Percentiles rank a stretch among this genome's conserved stretches.
Evolutionary conservation across 257 asterid species (phyloP).

Genomic region (Solanum sejunctum): DNA sequence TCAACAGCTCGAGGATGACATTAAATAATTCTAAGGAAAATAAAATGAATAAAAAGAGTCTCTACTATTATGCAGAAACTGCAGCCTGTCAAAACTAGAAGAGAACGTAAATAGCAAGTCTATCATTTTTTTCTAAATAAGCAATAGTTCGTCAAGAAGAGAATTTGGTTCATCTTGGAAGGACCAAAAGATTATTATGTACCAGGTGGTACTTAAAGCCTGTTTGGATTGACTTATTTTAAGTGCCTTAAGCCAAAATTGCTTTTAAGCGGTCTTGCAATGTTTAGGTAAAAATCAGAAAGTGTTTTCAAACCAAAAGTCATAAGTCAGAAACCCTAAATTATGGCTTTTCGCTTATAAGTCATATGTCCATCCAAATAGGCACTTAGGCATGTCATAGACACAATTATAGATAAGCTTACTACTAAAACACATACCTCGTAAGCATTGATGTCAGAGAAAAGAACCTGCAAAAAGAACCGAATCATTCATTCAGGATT

Average conservation of each 20-base stretch:
- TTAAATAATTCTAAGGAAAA: not conserved
- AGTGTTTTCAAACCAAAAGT: too few species aligned
- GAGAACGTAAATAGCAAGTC: not conserved
- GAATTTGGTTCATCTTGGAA: not conserved
- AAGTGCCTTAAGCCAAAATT: too few species aligned
- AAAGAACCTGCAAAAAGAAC: conserved; percentile 57
- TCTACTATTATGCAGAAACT: not conserved
- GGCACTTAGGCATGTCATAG: not conserved
- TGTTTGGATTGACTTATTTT: too few species aligned
- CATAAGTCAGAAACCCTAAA: too few species aligned
- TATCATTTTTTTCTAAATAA: not conserved
- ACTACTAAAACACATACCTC: conserved; percentile 40
- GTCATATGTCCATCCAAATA: too few species aligned
- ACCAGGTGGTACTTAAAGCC: not conserved
- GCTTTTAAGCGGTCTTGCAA: too few species aligned
- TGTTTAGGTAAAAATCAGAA: too few species aligned
- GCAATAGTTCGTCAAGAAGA: not conserved
- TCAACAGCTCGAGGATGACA: too few species aligned
- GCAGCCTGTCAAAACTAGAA: not conserved
- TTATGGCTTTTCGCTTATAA: too few species aligned
- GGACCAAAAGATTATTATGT: not conserved
- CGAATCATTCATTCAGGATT: not conserved
- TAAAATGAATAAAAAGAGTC: not conserved
- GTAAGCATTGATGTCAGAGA: conserved; percentile 71
- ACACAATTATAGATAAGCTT: not conserved